Base-by-base conservation (phyloP, 441 rosid species). In the Erodium moschatum region DNA sequence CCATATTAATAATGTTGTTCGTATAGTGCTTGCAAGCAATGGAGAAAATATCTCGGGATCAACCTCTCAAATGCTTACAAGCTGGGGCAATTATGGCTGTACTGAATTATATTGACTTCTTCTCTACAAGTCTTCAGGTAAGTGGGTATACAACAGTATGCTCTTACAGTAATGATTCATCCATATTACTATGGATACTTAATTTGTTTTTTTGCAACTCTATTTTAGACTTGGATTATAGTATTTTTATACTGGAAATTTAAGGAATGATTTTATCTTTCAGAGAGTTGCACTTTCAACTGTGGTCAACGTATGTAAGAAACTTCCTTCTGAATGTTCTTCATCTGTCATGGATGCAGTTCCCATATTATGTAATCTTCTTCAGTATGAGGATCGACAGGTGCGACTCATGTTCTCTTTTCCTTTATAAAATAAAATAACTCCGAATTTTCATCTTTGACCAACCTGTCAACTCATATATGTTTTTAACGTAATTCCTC, bases 251-350 rank as follows among this genome's bases (percentile, higher is more conserved):
- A 9, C 21, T 29, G n/a, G 73, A 71, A 16, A 58, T 58, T 69
- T 67, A 42, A 60, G 40, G 42, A 56, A 12, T 42, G 61, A 21
- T 64, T 74, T 72, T 64, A 50, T 67, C 11, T 64, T 72, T 65
- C 82, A 95, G 99, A 91, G 99, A 74, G 95, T 88, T 74, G 97
- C 97, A 29, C 88, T 95, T 81, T 87, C 92, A 72, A 84, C 90
- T 46, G 97, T 91, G 79, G 93, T 86, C 72, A 91, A 95, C 79
- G 86, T 91, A 77, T 95, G 97, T 75, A 85, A 80, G 86, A 86
- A 85, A 79, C 90, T 95, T 80, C 90, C 97, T 58, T 73, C 88
- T 18, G 96, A 90, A 33, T 71, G 79, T 67, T 78, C 82, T 67
- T 79, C 82, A 18, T 78, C 74, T 65, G 73, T 87, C 72, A 85